Base-by-base conservation (phyloP, 352 stramenopile genomes). In the Peronosclerospora sorghi region DNA sequence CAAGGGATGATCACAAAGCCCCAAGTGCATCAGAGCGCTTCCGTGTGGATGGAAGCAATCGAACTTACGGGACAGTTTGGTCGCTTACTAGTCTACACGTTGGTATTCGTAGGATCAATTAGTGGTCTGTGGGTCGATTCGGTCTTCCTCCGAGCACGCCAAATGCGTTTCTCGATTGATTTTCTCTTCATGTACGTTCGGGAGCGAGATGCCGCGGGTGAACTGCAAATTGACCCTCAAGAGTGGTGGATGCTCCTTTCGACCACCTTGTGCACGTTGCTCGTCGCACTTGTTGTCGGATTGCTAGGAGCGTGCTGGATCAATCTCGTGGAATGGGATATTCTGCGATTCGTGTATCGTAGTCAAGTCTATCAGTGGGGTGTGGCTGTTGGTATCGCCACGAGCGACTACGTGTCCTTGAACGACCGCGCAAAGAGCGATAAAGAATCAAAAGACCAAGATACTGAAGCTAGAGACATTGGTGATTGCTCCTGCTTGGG, bases 291-390 rank as follows among this genome's bases (percentile, higher is more conserved):
- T 1, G n/a, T 70, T 46, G 55, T 83, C 3, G 62, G 54, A 13
- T 47, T 61, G 29, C 26, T 69, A 5, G 66, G 62, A 32, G 54
- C 62, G 6, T 59, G 52, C 18, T 84, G 71, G 71, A 51, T 72
- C 18, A 66, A 76, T 24, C 52, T 81, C 9, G 47, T 62, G 39
- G 71, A 84, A 24, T 84, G 68, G 71, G 61, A 84, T 26, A 36
- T 78, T 0, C 41, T 63, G 39, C 46, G 49, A 1, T 54, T 57
- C 19, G 26, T 70, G 18, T 43, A 69, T 32, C 50, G 48, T 12
- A 51, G 42, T 17, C 23, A 24, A n/a, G 7, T 59, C 12, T 49
- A 19, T 17, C 15, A 17, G 30, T 35, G 13, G 30, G 13, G 13
- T 35, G 18, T 35, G 3, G 21, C 21, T 26, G 4, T 26, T 26